Evolutionary conservation across 257 asterid species (phyloP), one percentile per base, ranked within the genome.

Genomic region (Sherardia arvensis): DNA sequence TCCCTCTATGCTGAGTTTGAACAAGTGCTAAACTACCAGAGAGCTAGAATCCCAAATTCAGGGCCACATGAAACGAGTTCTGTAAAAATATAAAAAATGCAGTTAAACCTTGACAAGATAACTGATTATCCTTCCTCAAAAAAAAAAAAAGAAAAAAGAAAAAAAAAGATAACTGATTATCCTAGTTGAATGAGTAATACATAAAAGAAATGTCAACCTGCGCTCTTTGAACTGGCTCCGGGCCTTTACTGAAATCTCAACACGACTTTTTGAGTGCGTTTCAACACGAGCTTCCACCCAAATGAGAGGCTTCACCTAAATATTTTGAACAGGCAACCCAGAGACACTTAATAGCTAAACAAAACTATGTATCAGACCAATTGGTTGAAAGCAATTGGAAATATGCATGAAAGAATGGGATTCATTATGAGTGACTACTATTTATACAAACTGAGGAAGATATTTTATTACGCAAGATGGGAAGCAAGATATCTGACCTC

Each of bases 261-360:
- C 63, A 43, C 87, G 73, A 64, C 87, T 81, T 65, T 77, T 76
- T 27, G 84, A 79, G 67, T 81, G 84, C 68, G 71, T 79, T 69
- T 81, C 87, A 47, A 79, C 77, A 63, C 71, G 87, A 76, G 83
- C 84, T 76, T 81, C 87, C 26, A 79, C 87, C 84, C 87, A 81
- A 32, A 81, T 67, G 51, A 81, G 71, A 65, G 87, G 87, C 71
- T 79, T 82, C 38, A 82, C 85, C 85, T 79, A 76, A 67, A 61
- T 1, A 0, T 33, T 71, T n/a, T 53, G 20, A 49, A 58, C 4
- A 40, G 57, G 53, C 2, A 49, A 47, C 38, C 38, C 51, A 28
- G 17, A 62, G 43, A 38, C 26, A 14, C 49, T 57, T 64, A 59
- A 14, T 30, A 47, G 17, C 40, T 23, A 10, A 29, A 27, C 15